Evolutionary conservation across 345 rosid genomes (phyloP), one percentile per base, ranked within the genome.

Genomic region (Erucastrum elatum): DNA sequence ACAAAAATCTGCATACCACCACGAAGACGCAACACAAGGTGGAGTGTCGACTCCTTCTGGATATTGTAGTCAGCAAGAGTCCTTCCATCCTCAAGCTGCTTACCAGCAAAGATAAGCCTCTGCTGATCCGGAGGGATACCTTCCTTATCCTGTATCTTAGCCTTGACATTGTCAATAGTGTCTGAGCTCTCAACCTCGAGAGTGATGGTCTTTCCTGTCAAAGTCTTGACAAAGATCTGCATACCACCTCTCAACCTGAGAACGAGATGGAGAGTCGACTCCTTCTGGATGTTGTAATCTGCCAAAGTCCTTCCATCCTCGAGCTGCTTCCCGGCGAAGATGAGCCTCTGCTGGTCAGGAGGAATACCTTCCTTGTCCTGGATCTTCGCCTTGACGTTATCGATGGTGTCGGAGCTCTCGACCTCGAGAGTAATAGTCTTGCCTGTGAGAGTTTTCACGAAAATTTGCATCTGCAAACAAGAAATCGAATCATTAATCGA

Each of bases 121-220:
- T 80, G 82, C 73, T 80, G 82, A 15, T 79, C 82, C 5, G 82
- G 82, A 1, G 82, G 82, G 0, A 80, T 80, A 0, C 82, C 82
- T 0, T 80, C 82, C 0, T 80, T 74, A 1, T 80, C 82, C 2
- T 80, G 82, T 6, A 80, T 80, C 70, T 80, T 80, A 0, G 82
- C 79, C 2, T 79, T 79, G 41, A 79, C 82, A 0, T 79, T 79
- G 13, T 80, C 79, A 4, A 80, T 74, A 0, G 82, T 80, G 33
- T 80, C 82, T 0, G 82, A 80, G 66, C 82, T 80, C 37, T 80
- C 82, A 0, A 80, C 82, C 62, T 80, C 76, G 0, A 72, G 27
- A 1, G 76, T 72, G 0, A 72, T 72, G 16, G 76, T 72, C 1
- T 72, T 72, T 0, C 82, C 82, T 0, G 82, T 74, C 0, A 79